Evolutionary conservation across 805 yeast genomes (phyloP), one percentile per base, ranked within the genome.

Genomic region (Kluyveromyces lactis): DNA sequence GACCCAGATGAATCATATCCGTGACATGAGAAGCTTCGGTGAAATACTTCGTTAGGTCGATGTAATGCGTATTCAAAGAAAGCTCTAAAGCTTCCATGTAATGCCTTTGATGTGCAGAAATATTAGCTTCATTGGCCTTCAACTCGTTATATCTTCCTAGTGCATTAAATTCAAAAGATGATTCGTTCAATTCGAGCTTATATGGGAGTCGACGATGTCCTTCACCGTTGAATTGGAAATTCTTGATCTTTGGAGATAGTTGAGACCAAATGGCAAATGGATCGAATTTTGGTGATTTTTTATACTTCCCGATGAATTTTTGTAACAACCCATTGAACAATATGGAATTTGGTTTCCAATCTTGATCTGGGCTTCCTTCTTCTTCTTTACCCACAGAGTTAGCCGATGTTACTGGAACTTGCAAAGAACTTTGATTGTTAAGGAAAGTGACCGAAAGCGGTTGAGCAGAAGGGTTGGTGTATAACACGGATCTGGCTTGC

Each of bases 1-100:
- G 50, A 2, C 64, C 64, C 48, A 48, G 40, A 12, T 52, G 50
- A 13, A 41, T 41, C 24, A 50, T 48, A 28, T 51, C 52, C 15
- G 46, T 33, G 36, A 56, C 43, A 18, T 53, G 40, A 26, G 50
- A 36, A 32, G 54, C 56, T 33, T 60, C 66, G 1, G 40, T 34
- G 33, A 52, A 70, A 48, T 69, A 69, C 43, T 73, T 69, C 4
- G 60, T 55, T 2, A 64, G 61, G 4, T 62, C 57, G n/a, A 58
- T 52, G 9, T 60, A 49, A 5, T 52, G 51, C 6, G 53, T 49
- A 18, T 43, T 41, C 10, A 55, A 42, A 1, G 73, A 67, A 39
- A 48, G 47, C 36, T 58, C 42, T 26, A 71, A 51, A 35, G 67
- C 55, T 7, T 62, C 49, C 28, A 56, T 46, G 48, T 71, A 70